A percentile compares a stretch with the other conserved stretches of the same genome.
Evolutionary conservation across 768 basidiomycete genomes (phyloP).

Genomic region (Auricularia heimuer): DNA sequence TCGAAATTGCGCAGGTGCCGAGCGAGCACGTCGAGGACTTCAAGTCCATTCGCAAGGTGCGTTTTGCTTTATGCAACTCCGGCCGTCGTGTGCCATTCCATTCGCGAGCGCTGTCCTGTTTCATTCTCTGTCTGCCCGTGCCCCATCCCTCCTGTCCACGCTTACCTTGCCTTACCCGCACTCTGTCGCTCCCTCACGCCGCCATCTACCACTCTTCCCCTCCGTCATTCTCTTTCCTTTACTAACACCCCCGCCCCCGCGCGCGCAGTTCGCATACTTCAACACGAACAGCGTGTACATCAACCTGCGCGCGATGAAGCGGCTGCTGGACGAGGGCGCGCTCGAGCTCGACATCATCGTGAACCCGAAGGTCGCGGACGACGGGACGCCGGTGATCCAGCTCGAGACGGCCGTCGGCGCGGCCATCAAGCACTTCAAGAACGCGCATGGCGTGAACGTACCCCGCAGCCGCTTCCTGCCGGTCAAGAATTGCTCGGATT

Average conservation of each 20-base stretch:
- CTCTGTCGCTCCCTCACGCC: no score
- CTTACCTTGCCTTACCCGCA: no score
- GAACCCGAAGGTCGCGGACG: slow-evolving; percentile 57
- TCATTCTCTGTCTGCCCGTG: background rate
- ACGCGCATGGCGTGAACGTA: slow-evolving; percentile 90
- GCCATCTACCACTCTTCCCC: no score
- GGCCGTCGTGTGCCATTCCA: no score
- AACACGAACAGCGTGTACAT: slow-evolving; percentile 82
- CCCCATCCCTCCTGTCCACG: no score
- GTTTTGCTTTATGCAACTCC: no score
- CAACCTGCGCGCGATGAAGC: slow-evolving; percentile 70
- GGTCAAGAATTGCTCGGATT: slow-evolving; percentile 78
- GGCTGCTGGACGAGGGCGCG: slow-evolving; percentile 74
- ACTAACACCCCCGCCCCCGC: no score
- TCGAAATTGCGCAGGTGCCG: slow-evolving; percentile 93
- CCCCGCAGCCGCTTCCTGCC: slow-evolving; percentile 91
- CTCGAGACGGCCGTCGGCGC: slow-evolving; percentile 91
- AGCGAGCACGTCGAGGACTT: slow-evolving; percentile 91
- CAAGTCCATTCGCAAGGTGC: slow-evolving; percentile 46
- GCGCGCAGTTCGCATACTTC: slow-evolving; percentile 81
- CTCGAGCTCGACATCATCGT: slow-evolving; percentile 94
- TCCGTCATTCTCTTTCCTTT: no score
- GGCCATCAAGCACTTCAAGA: slow-evolving; percentile 88
- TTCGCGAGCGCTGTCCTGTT: background rate
- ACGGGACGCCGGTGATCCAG: slow-evolving; percentile 21